phyloP scores from a whole-genome alignment of 2,329 filamentous ascomycete species.

The Colletotrichum sidae region DNA sequence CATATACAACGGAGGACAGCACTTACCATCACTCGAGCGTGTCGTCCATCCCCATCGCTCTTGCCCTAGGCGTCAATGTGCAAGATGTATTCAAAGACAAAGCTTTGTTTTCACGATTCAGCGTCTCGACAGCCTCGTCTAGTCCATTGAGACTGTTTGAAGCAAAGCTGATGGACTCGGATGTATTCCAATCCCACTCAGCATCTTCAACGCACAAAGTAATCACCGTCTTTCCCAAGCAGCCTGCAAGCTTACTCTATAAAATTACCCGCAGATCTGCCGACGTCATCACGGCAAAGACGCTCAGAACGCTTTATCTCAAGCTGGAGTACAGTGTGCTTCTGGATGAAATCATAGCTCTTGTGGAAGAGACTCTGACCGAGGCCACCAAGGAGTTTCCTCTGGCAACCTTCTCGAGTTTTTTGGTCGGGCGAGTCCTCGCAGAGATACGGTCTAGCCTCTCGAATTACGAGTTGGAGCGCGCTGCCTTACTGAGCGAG shows the following conservation, averaged over 20 bases:
- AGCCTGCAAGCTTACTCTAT: conserved; percentile 85
- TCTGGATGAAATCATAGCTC: conserved; percentile 75
- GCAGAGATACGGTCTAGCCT: conserved; percentile 57
- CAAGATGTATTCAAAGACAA: conserved; percentile 93
- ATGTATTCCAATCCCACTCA: conserved; percentile 74
- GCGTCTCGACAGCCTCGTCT: conserved; percentile 82
- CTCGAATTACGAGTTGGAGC: conserved; percentile 66
- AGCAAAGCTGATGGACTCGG: conserved; percentile 77
- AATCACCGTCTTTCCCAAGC: conserved; percentile 80
- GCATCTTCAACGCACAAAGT: conserved; percentile 63
- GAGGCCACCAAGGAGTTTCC: conserved; percentile 52
- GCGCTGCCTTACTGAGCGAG: conserved; percentile 63
- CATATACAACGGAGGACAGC: conserved; percentile 76
- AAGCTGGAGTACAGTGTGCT: conserved; percentile 81
- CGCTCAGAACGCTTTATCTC: conserved; percentile 69
- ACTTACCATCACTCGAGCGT: conserved; percentile 73
- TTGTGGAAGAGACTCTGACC: conserved; percentile 58
- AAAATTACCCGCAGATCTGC: conserved; percentile 72
- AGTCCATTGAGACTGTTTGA: conserved; percentile 80
- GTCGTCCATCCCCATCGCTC: conserved; percentile 74
- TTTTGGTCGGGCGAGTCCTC: conserved; percentile 58
- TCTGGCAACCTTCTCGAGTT: conserved; percentile 58
- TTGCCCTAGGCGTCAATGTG: conserved; percentile 94
- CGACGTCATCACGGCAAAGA: conserved; percentile 47
- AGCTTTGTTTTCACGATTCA: conserved; percentile 88